Evolutionary conservation across 2,329 filamentous ascomycete species (phyloP).

Genomic region (Cytospora schulzeri): DNA sequence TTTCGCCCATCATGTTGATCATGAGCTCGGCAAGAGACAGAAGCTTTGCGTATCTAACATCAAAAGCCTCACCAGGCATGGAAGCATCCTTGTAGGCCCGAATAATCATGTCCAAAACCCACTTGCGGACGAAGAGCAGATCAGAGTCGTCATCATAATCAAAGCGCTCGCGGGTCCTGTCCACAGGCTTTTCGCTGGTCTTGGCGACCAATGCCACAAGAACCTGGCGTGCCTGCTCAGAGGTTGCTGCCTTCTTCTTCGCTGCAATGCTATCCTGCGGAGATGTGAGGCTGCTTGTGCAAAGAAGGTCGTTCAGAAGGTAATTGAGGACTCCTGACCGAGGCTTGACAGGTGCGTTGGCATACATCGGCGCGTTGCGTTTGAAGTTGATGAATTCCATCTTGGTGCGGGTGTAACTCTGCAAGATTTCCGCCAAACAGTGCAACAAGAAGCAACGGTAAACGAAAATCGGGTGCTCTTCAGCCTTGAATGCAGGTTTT

Average conservation of each 20-base stretch:
- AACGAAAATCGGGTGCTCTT: constrained; percentile 93
- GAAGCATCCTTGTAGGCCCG: constrained; percentile 91
- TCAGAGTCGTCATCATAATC: constrained; percentile 78
- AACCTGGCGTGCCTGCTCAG: constrained; percentile 81
- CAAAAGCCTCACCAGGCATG: constrained; percentile 74
- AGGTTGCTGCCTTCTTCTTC: constrained; percentile 86
- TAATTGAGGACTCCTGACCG: constrained; percentile 93
- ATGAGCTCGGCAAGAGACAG: constrained; percentile 89
- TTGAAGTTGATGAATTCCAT: constrained; percentile 99
- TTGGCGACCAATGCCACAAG: constrained; percentile 85
- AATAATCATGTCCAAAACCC: constrained; percentile 89
- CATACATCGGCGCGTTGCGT: constrained; percentile 80
- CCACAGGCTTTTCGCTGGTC: constrained; percentile 74
- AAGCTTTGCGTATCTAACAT: constrained; percentile 85
- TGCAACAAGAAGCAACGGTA: constrained; percentile 95
- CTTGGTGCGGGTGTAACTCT: constrained; percentile 92
- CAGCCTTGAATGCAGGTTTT: constrained; percentile 82
- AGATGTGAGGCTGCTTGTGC: constrained; percentile 61
- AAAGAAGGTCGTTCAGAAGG: constrained; percentile 76
- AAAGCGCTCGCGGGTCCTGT: constrained; percentile 58
- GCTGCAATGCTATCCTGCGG: constrained; percentile 73
- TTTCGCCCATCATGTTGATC: constrained; percentile 85
- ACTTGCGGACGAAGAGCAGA: constrained; percentile 88
- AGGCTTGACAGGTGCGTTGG: constrained; percentile 89
- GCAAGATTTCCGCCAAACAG: constrained; percentile 85